Evolutionary conservation across 441 rosid genomes (phyloP).

Genomic region (Syzygium malaccense): DNA sequence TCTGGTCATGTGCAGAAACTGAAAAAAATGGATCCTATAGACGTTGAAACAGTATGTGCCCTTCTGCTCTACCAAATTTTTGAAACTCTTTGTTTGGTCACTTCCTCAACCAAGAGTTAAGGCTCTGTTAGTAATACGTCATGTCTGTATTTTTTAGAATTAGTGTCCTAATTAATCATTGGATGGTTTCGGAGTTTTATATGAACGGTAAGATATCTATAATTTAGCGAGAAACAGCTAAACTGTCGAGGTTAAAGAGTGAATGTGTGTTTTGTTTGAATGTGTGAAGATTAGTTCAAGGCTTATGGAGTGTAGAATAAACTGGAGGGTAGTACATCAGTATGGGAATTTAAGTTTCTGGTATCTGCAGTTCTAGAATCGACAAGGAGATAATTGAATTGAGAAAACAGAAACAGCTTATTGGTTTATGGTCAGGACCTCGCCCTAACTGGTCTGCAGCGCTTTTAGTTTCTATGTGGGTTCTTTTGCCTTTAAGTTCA

Average conservation of each 20-base stretch:
- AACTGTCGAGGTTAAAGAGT: neutral
- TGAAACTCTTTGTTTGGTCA: neutral
- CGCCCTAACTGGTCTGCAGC: neutral
- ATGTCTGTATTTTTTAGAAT: neutral
- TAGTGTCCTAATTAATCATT: neutral
- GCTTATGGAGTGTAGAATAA: neutral
- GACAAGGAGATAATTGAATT: neutral
- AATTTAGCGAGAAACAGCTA: neutral
- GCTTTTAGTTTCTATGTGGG: neutral
- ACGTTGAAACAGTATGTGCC: slow-evolving; percentile 72
- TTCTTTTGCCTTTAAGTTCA: neutral
- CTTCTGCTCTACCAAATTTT: neutral
- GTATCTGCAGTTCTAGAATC: neutral
- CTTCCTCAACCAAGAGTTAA: neutral
- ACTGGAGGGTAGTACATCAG: neutral
- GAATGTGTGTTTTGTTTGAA: neutral
- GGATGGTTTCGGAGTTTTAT: neutral
- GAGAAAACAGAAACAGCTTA: neutral
- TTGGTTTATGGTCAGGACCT: neutral
- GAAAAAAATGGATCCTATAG: slow-evolving; percentile 89
- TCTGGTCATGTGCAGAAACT: slow-evolving; percentile 68
- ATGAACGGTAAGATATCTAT: neutral
- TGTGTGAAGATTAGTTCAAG: neutral
- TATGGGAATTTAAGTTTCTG: neutral
- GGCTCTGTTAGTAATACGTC: neutral